Evolutionary conservation across 768 basidiomycete genomes (phyloP).

Genomic region (Amanita fuliginea): DNA sequence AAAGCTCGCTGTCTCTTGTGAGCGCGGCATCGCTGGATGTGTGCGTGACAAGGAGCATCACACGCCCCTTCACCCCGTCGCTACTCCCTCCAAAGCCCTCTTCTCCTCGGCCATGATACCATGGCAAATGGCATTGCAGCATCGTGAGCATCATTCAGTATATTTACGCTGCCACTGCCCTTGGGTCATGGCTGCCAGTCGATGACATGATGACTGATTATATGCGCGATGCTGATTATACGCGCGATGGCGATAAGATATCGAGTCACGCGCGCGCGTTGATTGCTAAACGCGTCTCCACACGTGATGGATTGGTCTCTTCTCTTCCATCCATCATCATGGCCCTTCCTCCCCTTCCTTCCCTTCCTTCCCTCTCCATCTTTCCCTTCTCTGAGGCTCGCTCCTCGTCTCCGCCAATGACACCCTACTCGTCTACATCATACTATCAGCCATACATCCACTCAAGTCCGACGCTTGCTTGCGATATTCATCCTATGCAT

Average conservation of each 20-base stretch:
- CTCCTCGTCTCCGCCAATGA: not conserved
- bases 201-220: too few species aligned
- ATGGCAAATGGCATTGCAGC: too few species aligned
- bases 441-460: not conserved
- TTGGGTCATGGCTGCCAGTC: too few species aligned
- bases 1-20: conserved; percentile 36
- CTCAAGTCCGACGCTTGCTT: not conserved
- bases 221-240: too few species aligned
- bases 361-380: too few species aligned
- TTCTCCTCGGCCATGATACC: too few species aligned
- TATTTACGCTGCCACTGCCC: too few species aligned
- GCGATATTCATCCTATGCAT: not conserved
- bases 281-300: conserved; percentile 20
- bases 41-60: too few species aligned
- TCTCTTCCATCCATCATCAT: conserved; percentile 37
- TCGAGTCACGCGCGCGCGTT: conserved; percentile 21
- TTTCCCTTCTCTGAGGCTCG: too few species aligned
- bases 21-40: conserved; percentile 50
- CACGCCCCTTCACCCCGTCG: too few species aligned
- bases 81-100: too few species aligned
- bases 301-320: conserved; percentile 26
- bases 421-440: not conserved
- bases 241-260: not conserved
- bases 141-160: too few species aligned
- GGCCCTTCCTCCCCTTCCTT: conserved; percentile 1